Conservation (phyloP, 2,329 filamentous ascomycete species). For the Balansia obtecta region DNA sequence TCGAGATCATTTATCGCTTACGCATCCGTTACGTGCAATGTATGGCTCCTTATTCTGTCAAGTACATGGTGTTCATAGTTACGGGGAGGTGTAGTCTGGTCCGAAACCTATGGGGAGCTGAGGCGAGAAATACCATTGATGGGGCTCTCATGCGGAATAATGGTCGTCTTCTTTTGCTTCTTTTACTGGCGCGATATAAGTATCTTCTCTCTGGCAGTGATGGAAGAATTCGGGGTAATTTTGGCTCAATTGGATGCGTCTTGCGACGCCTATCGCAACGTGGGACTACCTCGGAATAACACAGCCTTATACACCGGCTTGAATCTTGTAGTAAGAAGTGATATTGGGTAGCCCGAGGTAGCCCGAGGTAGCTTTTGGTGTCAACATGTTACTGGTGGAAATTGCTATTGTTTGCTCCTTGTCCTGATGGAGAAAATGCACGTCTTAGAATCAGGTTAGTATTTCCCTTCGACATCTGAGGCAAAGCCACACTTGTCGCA, state of each 20-base stretch:
- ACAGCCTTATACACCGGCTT: neutral
- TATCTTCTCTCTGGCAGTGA: neutral
- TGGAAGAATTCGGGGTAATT: neutral
- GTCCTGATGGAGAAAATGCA: no score
- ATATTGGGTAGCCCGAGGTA: neutral
- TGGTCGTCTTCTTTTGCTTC: neutral
- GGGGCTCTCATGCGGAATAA: neutral
- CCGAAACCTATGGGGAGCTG: neutral
- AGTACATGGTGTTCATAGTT: neutral
- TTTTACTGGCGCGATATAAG: constrained; percentile 5
- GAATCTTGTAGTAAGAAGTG: neutral
- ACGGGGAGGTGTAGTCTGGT: neutral
- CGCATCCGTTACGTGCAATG: neutral
- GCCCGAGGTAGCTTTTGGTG: neutral
- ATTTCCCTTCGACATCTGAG: no score
- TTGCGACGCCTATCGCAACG: neutral
- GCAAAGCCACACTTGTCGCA: neutral
- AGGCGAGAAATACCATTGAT: no score
- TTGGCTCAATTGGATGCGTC: neutral
- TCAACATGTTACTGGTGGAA: neutral
- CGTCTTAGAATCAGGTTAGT: no score
- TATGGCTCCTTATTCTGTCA: neutral
- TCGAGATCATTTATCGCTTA: neutral
- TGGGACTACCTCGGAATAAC: neutral
- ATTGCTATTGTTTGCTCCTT: neutral